Conservation (phyloP, 371 early-diverging fungal species). For the Mortierella sp. region DNA sequence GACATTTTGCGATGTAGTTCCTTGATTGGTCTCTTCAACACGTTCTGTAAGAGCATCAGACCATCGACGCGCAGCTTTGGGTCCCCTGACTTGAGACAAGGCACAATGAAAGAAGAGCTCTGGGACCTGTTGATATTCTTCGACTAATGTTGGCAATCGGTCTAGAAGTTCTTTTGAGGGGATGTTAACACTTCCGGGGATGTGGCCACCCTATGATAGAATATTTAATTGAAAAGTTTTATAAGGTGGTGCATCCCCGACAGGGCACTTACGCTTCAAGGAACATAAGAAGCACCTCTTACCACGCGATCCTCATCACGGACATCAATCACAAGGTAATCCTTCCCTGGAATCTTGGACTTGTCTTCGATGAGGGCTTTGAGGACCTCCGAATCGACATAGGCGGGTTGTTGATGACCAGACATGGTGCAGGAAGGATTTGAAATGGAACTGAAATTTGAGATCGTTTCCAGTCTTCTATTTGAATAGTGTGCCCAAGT, state of each 20-base stretch:
- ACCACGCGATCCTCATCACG: slow-evolving; percentile 82
- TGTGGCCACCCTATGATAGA: slow-evolving; percentile 80
- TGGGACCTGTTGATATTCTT: slow-evolving; percentile 70
- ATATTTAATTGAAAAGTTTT: background rate
- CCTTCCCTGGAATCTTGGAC: slow-evolving; percentile 65
- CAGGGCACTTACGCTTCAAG: background rate
- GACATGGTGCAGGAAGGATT: slow-evolving; percentile 8
- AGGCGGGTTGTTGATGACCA: slow-evolving; percentile 34
- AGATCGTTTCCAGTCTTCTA: background rate
- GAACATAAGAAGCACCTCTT: slow-evolving; percentile 20
- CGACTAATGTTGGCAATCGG: slow-evolving; percentile 61
- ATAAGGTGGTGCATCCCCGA: background rate
- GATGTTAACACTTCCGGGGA: slow-evolving; percentile 82
- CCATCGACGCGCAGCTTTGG: slow-evolving; percentile 86
- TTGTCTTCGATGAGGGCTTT: slow-evolving; percentile 68
- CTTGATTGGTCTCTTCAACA: slow-evolving; percentile 8
- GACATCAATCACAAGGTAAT: slow-evolving; percentile 88
- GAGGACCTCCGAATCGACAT: slow-evolving; percentile 72
- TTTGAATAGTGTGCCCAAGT: background rate
- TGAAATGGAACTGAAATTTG: background rate
- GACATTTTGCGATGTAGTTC: slow-evolving; percentile 58
- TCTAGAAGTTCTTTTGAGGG: slow-evolving; percentile 74
- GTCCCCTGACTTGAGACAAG: slow-evolving; percentile 87
- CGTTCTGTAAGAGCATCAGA: slow-evolving; percentile 62
- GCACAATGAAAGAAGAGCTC: slow-evolving; percentile 88